These are phyloP conservation scores for Phragmites australis DNA, from an alignment of 176 grass and related monocot species.

Conservation along the genomic window DNA sequence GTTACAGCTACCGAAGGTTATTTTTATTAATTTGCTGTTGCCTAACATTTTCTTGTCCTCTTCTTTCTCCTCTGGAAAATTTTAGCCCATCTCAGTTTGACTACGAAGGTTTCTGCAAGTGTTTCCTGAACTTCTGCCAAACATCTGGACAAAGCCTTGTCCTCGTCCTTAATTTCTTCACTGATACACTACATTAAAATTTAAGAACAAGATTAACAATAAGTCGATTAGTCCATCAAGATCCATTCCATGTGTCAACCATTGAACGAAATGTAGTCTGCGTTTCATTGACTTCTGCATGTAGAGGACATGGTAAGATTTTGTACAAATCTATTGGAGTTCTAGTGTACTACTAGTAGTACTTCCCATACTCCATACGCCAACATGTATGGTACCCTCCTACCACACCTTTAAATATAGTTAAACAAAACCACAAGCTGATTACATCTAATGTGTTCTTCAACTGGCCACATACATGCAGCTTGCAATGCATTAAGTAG, in stretches of 20 bases:
- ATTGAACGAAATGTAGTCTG: background rate
- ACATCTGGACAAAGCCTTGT: conserved; percentile 11
- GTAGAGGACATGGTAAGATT: background rate
- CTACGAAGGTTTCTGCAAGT: background rate
- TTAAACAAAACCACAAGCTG: background rate
- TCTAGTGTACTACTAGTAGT: background rate
- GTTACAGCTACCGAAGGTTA: too few relatives aligned
- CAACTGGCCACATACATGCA: conserved; percentile 12
- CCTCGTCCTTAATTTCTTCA: background rate
- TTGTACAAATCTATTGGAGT: background rate
- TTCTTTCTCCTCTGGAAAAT: too few relatives aligned
- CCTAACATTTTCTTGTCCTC: conserved; percentile 15
- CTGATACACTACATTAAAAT: background rate
- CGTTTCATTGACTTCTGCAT: background rate
- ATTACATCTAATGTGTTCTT: background rate
- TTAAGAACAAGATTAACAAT: background rate
- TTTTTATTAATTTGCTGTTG: background rate
- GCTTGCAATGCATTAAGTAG: background rate
- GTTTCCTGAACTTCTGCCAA: background rate
- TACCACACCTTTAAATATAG: background rate
- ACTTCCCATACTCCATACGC: background rate
- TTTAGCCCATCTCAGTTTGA: too few relatives aligned
- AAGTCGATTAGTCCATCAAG: background rate
- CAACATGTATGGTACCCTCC: background rate
- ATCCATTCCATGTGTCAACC: background rate